Conservation (phyloP, 2,329 filamentous ascomycete species). For the Trichoderma sp. region DNA sequence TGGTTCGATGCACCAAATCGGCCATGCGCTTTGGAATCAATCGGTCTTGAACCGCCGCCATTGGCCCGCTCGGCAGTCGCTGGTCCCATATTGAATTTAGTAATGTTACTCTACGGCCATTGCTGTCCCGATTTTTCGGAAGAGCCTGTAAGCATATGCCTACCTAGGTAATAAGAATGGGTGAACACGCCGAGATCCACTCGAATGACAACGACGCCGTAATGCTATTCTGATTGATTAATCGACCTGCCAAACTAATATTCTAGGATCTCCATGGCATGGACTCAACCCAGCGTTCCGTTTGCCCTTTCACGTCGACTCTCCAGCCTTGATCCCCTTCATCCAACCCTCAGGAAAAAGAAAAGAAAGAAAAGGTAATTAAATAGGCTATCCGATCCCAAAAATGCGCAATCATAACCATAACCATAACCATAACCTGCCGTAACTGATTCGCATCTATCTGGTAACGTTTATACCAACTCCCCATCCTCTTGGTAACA, state of each 20-base stretch:
- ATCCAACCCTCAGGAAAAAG: conserved; percentile 13
- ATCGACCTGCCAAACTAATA: not conserved
- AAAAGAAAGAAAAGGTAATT: not conserved
- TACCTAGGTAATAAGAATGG: not conserved
- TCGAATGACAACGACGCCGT: not conserved
- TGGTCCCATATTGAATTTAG: not conserved
- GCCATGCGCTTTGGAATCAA: conserved; percentile 10
- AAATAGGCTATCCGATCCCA: not conserved
- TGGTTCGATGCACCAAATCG: not conserved
- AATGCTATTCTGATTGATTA: not conserved
- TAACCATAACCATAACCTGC: not conserved
- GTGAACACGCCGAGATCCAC: not conserved
- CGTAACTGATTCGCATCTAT: not conserved
- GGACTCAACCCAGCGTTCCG: not conserved
- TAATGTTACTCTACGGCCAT: not conserved
- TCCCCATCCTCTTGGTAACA: not conserved
- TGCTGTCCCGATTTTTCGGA: not conserved
- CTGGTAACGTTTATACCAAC: not conserved
- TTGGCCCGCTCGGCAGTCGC: not conserved
- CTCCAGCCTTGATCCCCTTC: not conserved
- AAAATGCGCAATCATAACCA: not conserved
- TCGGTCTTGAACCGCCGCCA: not conserved
- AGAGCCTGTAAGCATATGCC: not conserved
- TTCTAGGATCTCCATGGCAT: not conserved
- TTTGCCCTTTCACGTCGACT: not conserved